Percentiles rank a stretch among this genome's conserved stretches.
phyloP scores from a whole-genome alignment of 306 rosid species.

The Gynostemma pentaphyllum region DNA sequence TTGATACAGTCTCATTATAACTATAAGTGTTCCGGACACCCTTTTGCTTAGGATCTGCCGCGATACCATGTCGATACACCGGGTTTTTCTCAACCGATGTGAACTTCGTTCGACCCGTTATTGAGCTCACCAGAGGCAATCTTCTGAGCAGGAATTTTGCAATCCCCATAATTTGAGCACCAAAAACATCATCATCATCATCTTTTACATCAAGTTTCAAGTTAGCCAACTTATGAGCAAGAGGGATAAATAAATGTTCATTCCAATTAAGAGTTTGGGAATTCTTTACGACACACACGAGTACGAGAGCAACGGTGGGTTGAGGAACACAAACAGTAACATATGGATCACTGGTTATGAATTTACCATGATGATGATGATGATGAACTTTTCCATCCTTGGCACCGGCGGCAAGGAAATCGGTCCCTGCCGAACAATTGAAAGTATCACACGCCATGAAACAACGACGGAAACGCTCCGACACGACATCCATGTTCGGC shows the following conservation, averaged over 20 bases:
- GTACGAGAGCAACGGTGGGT: constrained; percentile 82
- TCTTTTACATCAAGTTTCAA: constrained; percentile 74
- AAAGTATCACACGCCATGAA: constrained; percentile 64
- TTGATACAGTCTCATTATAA: constrained; percentile 63
- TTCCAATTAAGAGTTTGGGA: constrained; percentile 50
- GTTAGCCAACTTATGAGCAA: constrained; percentile 51
- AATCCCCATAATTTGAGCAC: constrained; percentile 49
- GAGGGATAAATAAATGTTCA: constrained; percentile 50
- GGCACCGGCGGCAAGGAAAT: not conserved
- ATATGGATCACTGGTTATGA: constrained; percentile 68
- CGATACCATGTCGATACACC: constrained; percentile 41
- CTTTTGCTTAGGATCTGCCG: constrained; percentile 52
- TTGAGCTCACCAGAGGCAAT: constrained; percentile 34
- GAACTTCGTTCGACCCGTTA: constrained; percentile 53
- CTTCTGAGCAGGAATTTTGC: constrained; percentile 36
- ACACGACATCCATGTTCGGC: constrained; percentile 76
- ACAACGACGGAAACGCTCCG: constrained; percentile 70
- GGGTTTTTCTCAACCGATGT: constrained; percentile 30
- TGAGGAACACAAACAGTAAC: constrained; percentile 68
- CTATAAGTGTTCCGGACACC: constrained; percentile 74
- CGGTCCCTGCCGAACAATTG: constrained; percentile 17
- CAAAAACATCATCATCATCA: constrained; percentile 62
- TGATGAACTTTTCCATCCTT: not conserved
- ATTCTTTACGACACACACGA: constrained; percentile 68
- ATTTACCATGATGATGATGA: constrained; percentile 16